Base-by-base conservation (phyloP, 2,329 filamentous ascomycete genomes). In the Talaromyces sp. region DNA sequence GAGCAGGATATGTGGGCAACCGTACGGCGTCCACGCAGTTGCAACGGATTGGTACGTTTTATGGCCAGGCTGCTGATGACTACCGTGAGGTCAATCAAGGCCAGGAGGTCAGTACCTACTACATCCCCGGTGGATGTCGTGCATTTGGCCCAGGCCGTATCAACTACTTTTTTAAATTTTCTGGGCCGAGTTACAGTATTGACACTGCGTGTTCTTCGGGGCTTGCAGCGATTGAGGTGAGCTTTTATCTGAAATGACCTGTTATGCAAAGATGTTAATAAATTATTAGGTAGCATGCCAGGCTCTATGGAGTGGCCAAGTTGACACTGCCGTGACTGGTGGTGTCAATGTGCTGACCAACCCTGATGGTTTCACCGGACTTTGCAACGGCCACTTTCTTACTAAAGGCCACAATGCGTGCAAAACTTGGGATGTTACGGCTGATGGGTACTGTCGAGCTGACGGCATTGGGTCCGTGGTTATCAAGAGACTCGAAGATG, bases 121-220 rank as follows among this genome's bases (percentile, higher is more conserved):
- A 83, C 74, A 86, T 87, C 68, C 84, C 84, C 2, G 84, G 84
- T 67, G 84, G 84, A 68, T 83, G 85, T 59, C 79, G 84, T 64
- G 84, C 84, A 4, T 85, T 85, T 63, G 82, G 81, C 19, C 82
- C 83, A 17, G 74, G 86, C 19, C 80, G 87, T 26, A 88, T 90
- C 71, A 84, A 89, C 75, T 91, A 91, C 73, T 88, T 87, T 72
- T 91, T 91, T 75, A 88, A 89, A 67, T 91, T 90, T 73, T 85
- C 82, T 51, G 89, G 89, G 0, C 89, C 89, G 0, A 89, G 86
- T 26, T 87, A 86, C 69, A 89, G 84, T 57, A 81, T 91, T 53
- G 89, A 92, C 66, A 91, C 89, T n/a, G 89, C 89, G 4, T 92
- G 89, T 69, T 91, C 89, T 0, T 91, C 88, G 0, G 88, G 86